A percentile compares a stretch with the other conserved stretches of the same genome.
Evolutionary conservation across 345 rosid species (phyloP).

Genomic region (Melastoma malabathricum): DNA sequence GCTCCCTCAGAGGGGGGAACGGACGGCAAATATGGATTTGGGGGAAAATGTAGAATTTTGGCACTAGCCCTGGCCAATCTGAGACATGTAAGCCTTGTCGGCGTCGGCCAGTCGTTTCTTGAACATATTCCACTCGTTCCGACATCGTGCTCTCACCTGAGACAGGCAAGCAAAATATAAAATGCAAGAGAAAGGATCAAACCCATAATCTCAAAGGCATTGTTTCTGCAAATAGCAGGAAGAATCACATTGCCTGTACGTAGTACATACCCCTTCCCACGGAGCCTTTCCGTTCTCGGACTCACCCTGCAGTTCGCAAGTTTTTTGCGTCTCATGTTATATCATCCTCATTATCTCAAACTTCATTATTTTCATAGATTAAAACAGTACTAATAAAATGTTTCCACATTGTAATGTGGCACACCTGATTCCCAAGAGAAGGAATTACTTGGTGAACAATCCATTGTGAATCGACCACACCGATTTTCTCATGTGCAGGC

Average conservation of each 20-base stretch:
- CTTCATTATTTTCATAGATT: background rate
- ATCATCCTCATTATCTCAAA: background rate
- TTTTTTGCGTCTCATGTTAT: background rate
- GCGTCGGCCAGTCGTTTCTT: slow-evolving; percentile 55
- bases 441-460: slow-evolving; percentile 87
- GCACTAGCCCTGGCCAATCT: slow-evolving; percentile 15
- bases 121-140: slow-evolving; percentile 71
- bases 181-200: background rate
- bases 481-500: slow-evolving; percentile 96
- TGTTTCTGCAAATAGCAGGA: slow-evolving; percentile 1
- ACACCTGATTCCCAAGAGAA: slow-evolving; percentile 81
- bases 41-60: background rate
- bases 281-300: slow-evolving; percentile 59
- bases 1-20: background rate
- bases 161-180: background rate
- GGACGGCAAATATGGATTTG: background rate
- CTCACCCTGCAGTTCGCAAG: slow-evolving; percentile 38
- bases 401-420: background rate
- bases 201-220: background rate
- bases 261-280: slow-evolving; percentile 76
- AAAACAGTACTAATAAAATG: background rate
- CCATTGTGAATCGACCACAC: slow-evolving; percentile 97
- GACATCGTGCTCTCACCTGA: slow-evolving; percentile 79
- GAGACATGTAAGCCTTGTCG: slow-evolving; percentile 38
- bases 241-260: slow-evolving; percentile 2